Percentiles rank a stretch among this genome's conserved stretches.
These are phyloP conservation scores for Pleurotus cornucopiae DNA, from an alignment of 768 basidiomycete genomes.

Conservation along the genomic window DNA sequence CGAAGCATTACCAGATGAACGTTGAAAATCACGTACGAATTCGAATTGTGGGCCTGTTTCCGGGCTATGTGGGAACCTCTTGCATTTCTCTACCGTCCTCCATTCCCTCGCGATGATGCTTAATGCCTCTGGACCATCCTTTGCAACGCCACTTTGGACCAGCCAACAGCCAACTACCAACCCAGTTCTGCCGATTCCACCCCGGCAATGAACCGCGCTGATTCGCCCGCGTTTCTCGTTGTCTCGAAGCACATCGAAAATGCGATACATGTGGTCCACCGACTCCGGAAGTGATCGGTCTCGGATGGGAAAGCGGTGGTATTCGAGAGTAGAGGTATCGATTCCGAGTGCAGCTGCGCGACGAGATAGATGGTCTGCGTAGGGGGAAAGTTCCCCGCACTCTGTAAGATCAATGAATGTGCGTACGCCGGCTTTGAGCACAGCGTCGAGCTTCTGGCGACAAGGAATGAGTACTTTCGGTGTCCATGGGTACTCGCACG, in stretches of 20 bases:
- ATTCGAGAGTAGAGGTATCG: slow-evolving; percentile 52
- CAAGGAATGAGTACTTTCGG: slow-evolving; percentile 41
- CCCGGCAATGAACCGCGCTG: slow-evolving; percentile 75
- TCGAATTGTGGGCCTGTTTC: slow-evolving; percentile 79
- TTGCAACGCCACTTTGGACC: slow-evolving; percentile 59
- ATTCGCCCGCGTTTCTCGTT: slow-evolving; percentile 56
- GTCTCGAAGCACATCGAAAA: slow-evolving; percentile 56
- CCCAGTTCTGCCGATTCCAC: slow-evolving; percentile 69
- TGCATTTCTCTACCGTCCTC: slow-evolving; percentile 76
- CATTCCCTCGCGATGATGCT: slow-evolving; percentile 63
- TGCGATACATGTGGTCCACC: slow-evolving; percentile 50
- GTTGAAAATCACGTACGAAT: slow-evolving; percentile 59
- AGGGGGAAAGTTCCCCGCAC: slow-evolving; percentile 67
- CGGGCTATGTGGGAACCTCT: slow-evolving; percentile 69
- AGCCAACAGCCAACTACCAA: slow-evolving; percentile 69
- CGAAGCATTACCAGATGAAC: background rate
- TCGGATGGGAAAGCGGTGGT: slow-evolving; percentile 76
- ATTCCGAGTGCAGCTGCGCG: slow-evolving; percentile 56
- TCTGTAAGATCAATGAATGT: slow-evolving; percentile 88
- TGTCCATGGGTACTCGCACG: slow-evolving; percentile 80
- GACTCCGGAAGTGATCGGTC: slow-evolving; percentile 67
- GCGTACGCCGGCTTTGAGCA: slow-evolving; percentile 68
- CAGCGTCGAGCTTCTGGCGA: slow-evolving; percentile 68
- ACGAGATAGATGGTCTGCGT: slow-evolving; percentile 46
- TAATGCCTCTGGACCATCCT: slow-evolving; percentile 62